Percentiles rank a stretch among this genome's conserved stretches.
Evolutionary conservation across 148 eudicot species (phyloP).

Genomic region (Rhododendron vialii): DNA sequence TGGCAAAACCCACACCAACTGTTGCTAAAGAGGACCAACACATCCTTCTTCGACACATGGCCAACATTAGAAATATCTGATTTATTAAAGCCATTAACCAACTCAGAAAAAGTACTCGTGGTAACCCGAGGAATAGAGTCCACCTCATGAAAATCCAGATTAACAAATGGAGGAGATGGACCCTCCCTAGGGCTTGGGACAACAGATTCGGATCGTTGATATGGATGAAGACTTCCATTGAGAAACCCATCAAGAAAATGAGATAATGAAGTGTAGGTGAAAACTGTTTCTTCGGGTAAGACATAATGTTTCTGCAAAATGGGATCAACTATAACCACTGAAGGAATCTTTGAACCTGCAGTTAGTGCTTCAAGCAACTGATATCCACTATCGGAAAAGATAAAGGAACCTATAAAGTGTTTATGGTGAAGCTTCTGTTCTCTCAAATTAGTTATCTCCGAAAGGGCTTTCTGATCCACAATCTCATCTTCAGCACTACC

Average conservation of each 20-base stretch:
- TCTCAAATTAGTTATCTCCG: constrained; percentile 16
- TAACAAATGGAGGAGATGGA: constrained; percentile 74
- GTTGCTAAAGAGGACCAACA: constrained; percentile 74
- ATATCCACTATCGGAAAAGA: constrained; percentile 62
- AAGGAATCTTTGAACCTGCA: constrained; percentile 48
- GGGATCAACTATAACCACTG: constrained; percentile 76
- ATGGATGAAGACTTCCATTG: constrained; percentile 70
- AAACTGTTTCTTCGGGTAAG: constrained; percentile 38
- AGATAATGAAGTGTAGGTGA: constrained; percentile 39
- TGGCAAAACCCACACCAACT: constrained; percentile 95
- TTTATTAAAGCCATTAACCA: constrained; percentile 55
- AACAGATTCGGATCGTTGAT: constrained; percentile 47
- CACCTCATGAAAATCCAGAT: constrained; percentile 73
- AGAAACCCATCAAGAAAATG: constrained; percentile 50
- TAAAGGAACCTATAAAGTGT: constrained; percentile 46
- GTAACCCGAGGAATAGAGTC: constrained; percentile 68
- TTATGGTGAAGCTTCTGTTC: constrained; percentile 20
- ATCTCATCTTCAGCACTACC: constrained; percentile 24
- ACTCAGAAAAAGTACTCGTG: constrained; percentile 48
- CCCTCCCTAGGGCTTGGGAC: constrained; percentile 35
- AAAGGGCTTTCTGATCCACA: constrained; percentile 20
- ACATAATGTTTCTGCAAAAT: constrained; percentile 59
- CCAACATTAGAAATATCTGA: constrained; percentile 32
- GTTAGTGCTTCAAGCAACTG: constrained; percentile 66
- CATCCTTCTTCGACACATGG: constrained; percentile 52